Evolutionary conservation across 345 rosid species (phyloP).

Genomic region (Microthlaspi erraticum): DNA sequence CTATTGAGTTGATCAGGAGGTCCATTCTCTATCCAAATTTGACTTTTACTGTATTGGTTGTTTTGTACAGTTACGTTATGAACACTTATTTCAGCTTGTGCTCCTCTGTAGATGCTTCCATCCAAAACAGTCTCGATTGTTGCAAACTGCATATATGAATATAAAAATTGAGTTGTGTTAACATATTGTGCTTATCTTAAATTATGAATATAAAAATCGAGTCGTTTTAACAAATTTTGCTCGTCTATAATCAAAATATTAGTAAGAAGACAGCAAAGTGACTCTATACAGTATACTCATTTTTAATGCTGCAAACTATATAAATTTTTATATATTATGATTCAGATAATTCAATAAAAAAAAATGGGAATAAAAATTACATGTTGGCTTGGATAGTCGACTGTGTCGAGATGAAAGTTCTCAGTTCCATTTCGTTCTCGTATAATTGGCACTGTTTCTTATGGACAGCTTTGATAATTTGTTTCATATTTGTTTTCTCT

Average conservation of each 20-base stretch:
- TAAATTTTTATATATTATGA: too few species aligned
- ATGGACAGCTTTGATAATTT: slow-evolving; percentile 6
- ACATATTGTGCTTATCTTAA: too few species aligned
- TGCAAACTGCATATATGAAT: too few species aligned
- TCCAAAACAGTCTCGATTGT: neutral
- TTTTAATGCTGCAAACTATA: too few species aligned
- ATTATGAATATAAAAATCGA: too few species aligned
- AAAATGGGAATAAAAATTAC: neutral
- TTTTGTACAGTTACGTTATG: neutral
- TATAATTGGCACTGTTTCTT: slow-evolving; percentile 22
- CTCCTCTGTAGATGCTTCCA: slow-evolving; percentile 18
- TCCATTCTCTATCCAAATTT: slow-evolving; percentile 31
- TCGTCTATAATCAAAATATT: too few species aligned
- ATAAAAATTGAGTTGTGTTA: too few species aligned
- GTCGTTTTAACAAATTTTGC: neutral
- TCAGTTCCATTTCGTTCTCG: neutral
- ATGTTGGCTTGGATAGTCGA: neutral
- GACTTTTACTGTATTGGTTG: neutral
- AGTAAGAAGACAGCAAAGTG: too few species aligned
- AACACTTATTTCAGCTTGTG: neutral
- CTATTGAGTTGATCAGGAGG: slow-evolving; percentile 9
- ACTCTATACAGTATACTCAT: too few species aligned
- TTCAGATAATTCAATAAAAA: too few species aligned
- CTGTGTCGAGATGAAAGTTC: neutral
- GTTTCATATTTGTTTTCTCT: neutral